Base-by-base conservation (phyloP, 257 asterid species). In the Solanum habrochaites region DNA sequence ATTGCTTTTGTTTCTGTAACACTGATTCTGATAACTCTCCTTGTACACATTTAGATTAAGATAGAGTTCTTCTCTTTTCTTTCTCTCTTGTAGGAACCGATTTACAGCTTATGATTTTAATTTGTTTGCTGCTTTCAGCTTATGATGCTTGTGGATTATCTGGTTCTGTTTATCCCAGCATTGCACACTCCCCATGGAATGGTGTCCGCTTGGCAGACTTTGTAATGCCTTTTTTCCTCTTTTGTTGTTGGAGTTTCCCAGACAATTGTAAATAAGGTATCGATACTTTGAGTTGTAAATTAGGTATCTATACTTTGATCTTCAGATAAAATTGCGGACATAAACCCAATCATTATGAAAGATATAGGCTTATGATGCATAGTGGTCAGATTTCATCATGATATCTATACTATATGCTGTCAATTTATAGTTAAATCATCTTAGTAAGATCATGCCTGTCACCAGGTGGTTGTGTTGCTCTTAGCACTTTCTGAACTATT, bases 171-270 rank as follows among this genome's bases (percentile, higher is more conserved):
- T 93, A 91, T 86, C 97, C 99, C 8, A 74, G 90, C 49, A 92
- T 96, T 78, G 95, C 92, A 83, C 98, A 96, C 87, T 92, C 90
- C 85, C 98, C 97, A 10, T 95, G 99, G 98, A 93, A 95, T 88
- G 98, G 98, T 82, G 86, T 96, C 74, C 98, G 92, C 88, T 89
- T 94, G 93, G 99, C 98, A 43, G 98, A 95, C 74, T 93, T 96
- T 72, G 99, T 94, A 83, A 96, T 96, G 99, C 98, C 98, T 31
- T 95, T 95, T 91, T 95, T 96, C 93, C 97, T 96, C 86, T 93
- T 93, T 95, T 86, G 95, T 93, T 86, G 95, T 93, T 85, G 97
- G 99, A 82, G 86, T 96, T 89, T 91, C 96, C 32, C 91, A 93
- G 56, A 93, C 93, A 31, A 91, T 95, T 83, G 95, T 86, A 4